Evolutionary conservation across 2,329 filamentous ascomycete genomes (phyloP), one percentile per base, ranked within the genome.

Genomic region (Rhytidhysteron rufulum): DNA sequence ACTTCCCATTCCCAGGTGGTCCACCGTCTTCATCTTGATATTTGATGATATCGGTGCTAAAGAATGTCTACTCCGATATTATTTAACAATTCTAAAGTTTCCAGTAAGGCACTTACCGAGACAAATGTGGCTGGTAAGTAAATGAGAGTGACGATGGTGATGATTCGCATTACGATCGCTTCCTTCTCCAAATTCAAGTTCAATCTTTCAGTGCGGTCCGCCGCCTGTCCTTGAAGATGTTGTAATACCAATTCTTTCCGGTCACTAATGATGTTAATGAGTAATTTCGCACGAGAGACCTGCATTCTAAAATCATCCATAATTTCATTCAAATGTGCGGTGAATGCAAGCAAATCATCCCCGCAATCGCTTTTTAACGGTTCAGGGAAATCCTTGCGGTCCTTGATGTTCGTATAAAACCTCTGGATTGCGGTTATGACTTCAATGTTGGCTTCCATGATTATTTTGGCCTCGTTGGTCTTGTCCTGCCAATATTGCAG

Each of bases 21-120:
- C 31, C 40, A 13, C 34, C 19, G 21, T 37, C 40, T 35, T 49
- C 50, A 27, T 56, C 47, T 40, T 66, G 63, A 37, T 58, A 69
- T 41, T 63, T 65, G 11, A 69, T 40, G 8, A 69, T 51, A 33
- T 68, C 65, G 0, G 66, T 69, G 32, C 63, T 62, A 43, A 70
- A 69, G 37, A 70, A 66, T 2, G 67, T 68, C 57, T 67, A 25
- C 19, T n/a, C 27, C n/a, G n/a, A n/a, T n/a, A n/a, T n/a, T n/a
- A 17, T 21, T 35, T 31, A 41, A 31, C 17, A 39, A 6, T 4
- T 11, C 13, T 33, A 19, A n/a, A n/a, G 18, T 15, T 17, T 38
- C 13, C 13, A 16, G n/a, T n/a, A 29, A 22, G 18, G 8, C 13
- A 36, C 55, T 45, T 41, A 58, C 56, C 10, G 56, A 57, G 16